Evolutionary conservation across 441 rosid species (phyloP), one percentile per base, ranked within the genome.

Genomic region (Bruguiera hainesii): DNA sequence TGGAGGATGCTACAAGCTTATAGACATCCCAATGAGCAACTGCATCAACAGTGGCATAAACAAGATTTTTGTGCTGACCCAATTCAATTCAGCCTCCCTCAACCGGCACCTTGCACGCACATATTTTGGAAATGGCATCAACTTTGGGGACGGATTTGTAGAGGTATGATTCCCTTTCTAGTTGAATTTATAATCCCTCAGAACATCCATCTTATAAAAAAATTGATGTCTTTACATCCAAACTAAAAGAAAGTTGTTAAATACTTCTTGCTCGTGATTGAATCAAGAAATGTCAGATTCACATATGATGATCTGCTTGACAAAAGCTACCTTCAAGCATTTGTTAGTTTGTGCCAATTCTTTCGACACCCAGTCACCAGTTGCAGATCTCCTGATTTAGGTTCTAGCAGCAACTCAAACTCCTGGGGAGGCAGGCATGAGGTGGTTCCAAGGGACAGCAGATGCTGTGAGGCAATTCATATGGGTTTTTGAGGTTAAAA

Each of bases 381-480:
- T 60, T 31, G 62, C 60, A 7, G 61, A 30, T 74, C 23, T 46
- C 35, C 53, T 61, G 68, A 37, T 63, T 37, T 78, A 94, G 97
- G 87, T 95, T 77, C 83, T 95, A 42, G 99, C 99, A 57, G 96
- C 99, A 66, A 91, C 98, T 69, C 99, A 95, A 80, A 95, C 99
- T 7, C 85, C 96, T 0, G 97, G 98, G 11, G 99, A 92, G 81
- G 62, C 89, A 0, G 97, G 98, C 73, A 84, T 82, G 77, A 85
- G 73, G 11, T 95, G 97, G 99, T 95, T 90, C 75, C 96, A 95
- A 86, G 99, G 99, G 75, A 95, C 99, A 30, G 98, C 95, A 20
- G 98, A 95, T 80, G 98, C 97, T 80, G 99, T 92, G 58, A 86
- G 99, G 87, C 89, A 90, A 78, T 92, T 95, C 73, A 76, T 58